Evolutionary conservation across 208 protist genomes (phyloP).

Genomic region (Jaenimonas drosophilae): DNA sequence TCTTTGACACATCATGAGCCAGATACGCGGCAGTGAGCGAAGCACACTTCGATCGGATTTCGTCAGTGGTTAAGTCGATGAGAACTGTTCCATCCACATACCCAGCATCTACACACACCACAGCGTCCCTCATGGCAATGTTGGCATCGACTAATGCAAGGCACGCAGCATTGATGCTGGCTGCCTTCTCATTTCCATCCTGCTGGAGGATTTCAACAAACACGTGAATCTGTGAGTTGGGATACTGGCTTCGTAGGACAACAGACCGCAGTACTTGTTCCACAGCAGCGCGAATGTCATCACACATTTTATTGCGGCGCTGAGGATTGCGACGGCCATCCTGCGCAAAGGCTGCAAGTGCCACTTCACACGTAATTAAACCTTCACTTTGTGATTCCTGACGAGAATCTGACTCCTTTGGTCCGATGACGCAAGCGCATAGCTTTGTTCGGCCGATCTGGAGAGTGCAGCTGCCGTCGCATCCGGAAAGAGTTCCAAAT

Average conservation of each 20-base stretch:
- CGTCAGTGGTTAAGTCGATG: slow-evolving; percentile 64
- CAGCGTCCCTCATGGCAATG: slow-evolving; percentile 72
- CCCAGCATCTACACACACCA: slow-evolving; percentile 57
- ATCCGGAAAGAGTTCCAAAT: slow-evolving; percentile 51
- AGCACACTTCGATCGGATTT: slow-evolving; percentile 68
- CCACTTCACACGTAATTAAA: slow-evolving; percentile 71
- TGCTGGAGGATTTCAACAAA: slow-evolving; percentile 68
- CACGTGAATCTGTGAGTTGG: slow-evolving; percentile 83
- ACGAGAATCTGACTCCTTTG: slow-evolving; percentile 44
- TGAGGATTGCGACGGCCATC: slow-evolving; percentile 51
- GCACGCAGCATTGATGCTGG: slow-evolving; percentile 82
- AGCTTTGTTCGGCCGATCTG: slow-evolving; percentile 42
- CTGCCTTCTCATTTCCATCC: slow-evolving; percentile 74
- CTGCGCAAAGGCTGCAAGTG: slow-evolving; percentile 69
- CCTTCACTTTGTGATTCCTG: slow-evolving; percentile 54
- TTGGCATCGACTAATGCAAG: slow-evolving; percentile 78
- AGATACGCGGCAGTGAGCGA: slow-evolving; percentile 50
- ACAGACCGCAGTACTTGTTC: slow-evolving; percentile 65
- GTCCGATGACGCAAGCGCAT: slow-evolving; percentile 64
- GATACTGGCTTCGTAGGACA: slow-evolving; percentile 73
- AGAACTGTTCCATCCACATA: slow-evolving; percentile 56
- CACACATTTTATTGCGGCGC: slow-evolving; percentile 36
- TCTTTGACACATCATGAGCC: slow-evolving; percentile 45
- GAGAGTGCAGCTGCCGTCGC: slow-evolving; percentile 71
- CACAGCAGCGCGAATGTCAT: slow-evolving; percentile 69